Conservation (phyloP, 2,329 filamentous ascomycete species). For the Malbranchea zuffiana region DNA sequence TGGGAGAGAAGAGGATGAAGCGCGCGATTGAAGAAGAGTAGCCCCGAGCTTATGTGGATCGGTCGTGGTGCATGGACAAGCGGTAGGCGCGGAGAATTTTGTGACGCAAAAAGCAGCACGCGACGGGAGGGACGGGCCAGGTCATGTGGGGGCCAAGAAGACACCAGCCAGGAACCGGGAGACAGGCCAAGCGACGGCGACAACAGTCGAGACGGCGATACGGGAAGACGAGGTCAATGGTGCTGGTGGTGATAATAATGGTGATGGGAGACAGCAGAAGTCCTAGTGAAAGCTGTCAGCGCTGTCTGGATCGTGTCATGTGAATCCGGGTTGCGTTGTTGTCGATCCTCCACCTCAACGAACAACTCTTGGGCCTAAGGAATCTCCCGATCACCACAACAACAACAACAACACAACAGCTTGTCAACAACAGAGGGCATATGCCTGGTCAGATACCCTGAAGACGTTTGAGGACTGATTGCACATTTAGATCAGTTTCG, state of each 20-base stretch:
- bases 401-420: too few relatives aligned
- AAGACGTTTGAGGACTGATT: too few relatives aligned
- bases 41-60: conserved; percentile 1
- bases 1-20: too few relatives aligned
- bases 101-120: conserved; percentile 4
- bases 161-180: background rate
- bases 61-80: conserved; percentile 2
- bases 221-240: background rate
- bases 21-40: background rate
- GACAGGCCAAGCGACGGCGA: background rate
- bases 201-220: background rate
- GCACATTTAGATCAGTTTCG: too few relatives aligned
- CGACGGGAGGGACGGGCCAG: conserved; percentile 6
- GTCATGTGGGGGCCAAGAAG: conserved; percentile 6
- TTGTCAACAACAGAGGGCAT: too few relatives aligned
- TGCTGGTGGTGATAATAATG: conserved; percentile 1
- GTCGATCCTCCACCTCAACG: conserved; percentile 7
- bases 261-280: background rate
- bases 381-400: too few relatives aligned
- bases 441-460: too few relatives aligned
- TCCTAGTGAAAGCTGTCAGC: background rate
- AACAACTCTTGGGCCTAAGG: too few relatives aligned
- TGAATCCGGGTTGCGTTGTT: conserved; percentile 2
- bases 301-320: conserved; percentile 6
- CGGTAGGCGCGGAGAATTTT: conserved; percentile 7